Base-by-base conservation (phyloP, 495 filamentous ascomycete genomes). In the Rhypophila decipiens region DNA sequence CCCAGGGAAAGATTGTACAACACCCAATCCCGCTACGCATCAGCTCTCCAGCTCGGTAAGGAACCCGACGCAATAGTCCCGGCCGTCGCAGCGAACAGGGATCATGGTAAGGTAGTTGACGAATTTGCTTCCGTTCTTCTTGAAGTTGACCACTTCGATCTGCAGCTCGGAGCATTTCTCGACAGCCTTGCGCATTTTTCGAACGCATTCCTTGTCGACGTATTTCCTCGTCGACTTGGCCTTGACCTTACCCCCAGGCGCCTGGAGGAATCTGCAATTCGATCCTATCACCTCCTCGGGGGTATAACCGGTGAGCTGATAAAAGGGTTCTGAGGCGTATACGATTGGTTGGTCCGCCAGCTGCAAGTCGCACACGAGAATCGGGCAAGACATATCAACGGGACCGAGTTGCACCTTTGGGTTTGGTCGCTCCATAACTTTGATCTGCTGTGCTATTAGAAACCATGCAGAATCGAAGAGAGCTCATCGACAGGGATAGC, bases 201-300 rank as follows among this genome's bases (percentile, higher is more conserved):
- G 50, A 38, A 71, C 45, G 2, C 59, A 50, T n/a, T 61, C 58
- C 33, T 59, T 57, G 53, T 71, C 59, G 46, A 68, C 60, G 24
- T 64, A 50, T 22, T 64, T 59, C 23, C 64, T 63, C 12, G 50
- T 21, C 12, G 61, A 61, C 29, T 49, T 51, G n/a, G 51, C 50
- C 17, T 45, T 42, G 21, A 69, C 62, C 21, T 58, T 52, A 3
- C 59, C 64, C 3, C 46, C 63, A 13, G 73, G 72, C 5, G 67
- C 57, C 55, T 78, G 75, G 18, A 78, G 51, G 44, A 78, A 76
- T n/a, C 75, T 73, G 44, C 74, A 77, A 57, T 78, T 78, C 15
- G 53, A 44, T 0, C 72, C 71, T n/a, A 72, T 24, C 9, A 71
- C 59, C 46, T 78, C 72, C 24, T 39, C 20, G 2, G 33, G 34